These are phyloP conservation scores for Ilex paraguariensis DNA, from an alignment of 305 asterid genomes.

Conservation along the genomic window DNA sequence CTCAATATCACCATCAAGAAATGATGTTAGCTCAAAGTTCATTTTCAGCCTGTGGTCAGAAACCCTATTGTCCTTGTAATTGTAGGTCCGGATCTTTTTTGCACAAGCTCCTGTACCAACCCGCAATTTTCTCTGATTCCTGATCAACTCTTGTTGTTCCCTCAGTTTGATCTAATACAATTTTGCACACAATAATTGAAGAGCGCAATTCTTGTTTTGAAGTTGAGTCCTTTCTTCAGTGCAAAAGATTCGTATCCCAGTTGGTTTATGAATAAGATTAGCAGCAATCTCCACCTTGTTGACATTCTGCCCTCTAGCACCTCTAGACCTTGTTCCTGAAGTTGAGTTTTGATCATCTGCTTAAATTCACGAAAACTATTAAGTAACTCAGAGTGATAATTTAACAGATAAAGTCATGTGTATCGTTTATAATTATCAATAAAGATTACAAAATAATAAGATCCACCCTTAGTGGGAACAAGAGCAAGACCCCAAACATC, in stretches of 20 bases:
- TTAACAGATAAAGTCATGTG: too few species aligned
- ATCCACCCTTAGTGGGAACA: too few species aligned
- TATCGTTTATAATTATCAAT: too few species aligned
- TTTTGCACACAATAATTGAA: constrained; percentile 86
- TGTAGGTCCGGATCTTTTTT: constrained; percentile 94
- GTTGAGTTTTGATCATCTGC: too few species aligned
- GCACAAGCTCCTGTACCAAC: constrained; percentile 98
- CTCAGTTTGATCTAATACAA: constrained; percentile 89
- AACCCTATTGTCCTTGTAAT: constrained; percentile 95
- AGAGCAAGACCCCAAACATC: too few species aligned
- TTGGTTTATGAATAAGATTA: constrained; percentile 95
- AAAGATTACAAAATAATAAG: too few species aligned
- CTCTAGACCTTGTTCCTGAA: too few species aligned
- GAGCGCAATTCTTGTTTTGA: constrained; percentile 77
- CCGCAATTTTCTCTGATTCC: constrained; percentile 84
- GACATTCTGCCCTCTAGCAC: constrained; percentile 99
- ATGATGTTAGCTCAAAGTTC: constrained; percentile 81
- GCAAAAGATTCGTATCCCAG: constrained; percentile 95
- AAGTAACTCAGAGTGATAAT: too few species aligned
- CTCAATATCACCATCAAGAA: constrained; percentile 89
- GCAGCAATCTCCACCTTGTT: constrained; percentile 99
- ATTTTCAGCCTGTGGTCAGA: constrained; percentile 92
- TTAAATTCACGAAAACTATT: too few species aligned
- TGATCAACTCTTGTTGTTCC: constrained; percentile 80
- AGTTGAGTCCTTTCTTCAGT: constrained; percentile 96